Evolutionary conservation across 2,329 filamentous ascomycete species (phyloP).

Genomic region (Setomelanomma holmii): DNA sequence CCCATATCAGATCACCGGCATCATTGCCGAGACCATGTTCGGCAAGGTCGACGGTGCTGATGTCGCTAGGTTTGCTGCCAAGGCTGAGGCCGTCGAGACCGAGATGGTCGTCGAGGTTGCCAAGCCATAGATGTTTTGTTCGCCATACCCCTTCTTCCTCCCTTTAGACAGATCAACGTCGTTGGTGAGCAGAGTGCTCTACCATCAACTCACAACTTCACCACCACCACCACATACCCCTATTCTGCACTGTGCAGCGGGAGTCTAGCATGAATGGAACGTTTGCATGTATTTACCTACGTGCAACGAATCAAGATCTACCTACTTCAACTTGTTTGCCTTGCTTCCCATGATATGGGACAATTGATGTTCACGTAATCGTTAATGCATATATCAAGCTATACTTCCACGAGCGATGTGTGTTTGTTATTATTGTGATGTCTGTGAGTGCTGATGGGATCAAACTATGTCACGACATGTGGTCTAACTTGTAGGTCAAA

Average conservation of each 20-base stretch:
- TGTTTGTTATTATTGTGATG: too few relatives aligned
- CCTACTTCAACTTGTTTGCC: not conserved
- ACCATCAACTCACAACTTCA: not conserved
- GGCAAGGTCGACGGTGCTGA: conserved; percentile 59
- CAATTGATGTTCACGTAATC: too few relatives aligned
- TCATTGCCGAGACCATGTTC: conserved; percentile 74
- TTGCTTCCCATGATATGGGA: too few relatives aligned
- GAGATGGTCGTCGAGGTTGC: conserved; percentile 42
- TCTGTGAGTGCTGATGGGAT: too few relatives aligned
- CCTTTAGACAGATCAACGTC: not conserved
- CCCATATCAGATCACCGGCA: conserved; percentile 84
- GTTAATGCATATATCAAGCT: too few relatives aligned
- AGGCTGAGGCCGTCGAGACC: conserved; percentile 42
- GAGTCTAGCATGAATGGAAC: conserved; percentile 4
- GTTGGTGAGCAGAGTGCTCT: too few relatives aligned
- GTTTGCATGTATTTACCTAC: not conserved
- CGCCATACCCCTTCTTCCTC: conserved; percentile 20
- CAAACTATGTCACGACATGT: too few relatives aligned
- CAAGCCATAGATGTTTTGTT: conserved; percentile 31
- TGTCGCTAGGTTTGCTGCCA: conserved; percentile 50
- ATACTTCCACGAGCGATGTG: too few relatives aligned
- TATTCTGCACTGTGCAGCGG: conserved; percentile 8
- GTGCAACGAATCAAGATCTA: not conserved
- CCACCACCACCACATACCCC: not conserved
- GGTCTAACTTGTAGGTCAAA: too few relatives aligned